Evolutionary conservation across 139 green algal genomes (phyloP), one percentile per base, ranked within the genome.

Genomic region (Haematococcus sp.): DNA sequence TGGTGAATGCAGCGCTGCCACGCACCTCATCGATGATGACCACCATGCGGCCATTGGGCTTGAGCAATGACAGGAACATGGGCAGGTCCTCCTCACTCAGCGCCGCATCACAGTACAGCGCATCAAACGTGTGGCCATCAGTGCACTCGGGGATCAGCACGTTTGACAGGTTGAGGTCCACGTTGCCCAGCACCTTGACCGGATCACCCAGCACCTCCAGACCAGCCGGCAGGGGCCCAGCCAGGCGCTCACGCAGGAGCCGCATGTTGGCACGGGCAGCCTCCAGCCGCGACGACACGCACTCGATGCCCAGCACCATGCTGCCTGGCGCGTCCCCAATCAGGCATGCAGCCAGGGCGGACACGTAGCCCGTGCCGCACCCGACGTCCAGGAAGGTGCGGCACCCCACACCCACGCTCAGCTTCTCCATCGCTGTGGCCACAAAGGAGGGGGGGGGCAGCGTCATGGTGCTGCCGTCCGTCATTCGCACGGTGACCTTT

Each of bases 101-200:
- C 17, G 51, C 69, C 56, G 76, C 82, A 54, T 90, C 85, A 63
- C 85, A 88, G 75, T 87, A 90, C 51, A 90, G 63, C 30, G 76
- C 75, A 58, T 90, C 79, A 63, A 82, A 90, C 25, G 75, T 80
- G 22, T 70, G 34, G 51, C 81, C 81, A 32, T 87, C 74, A 9
- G 79, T 90, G 79, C 81, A 87, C 74, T 90, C 85, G 15, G 85
- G 85, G 34, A 90, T 81, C 9, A 90, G 79, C 25, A 90, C 85
- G 71, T 89, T 89, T 60, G 64, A 74, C 2, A 86, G 70, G 20
- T 33, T 60, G 22, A 86, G 70, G 55, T 82, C 69, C 5, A 78
- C 63, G 7, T 68, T 56, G 30, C 51, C 43, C 3, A 82, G 70
- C 61, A 77, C 60, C 44, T 70, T 13, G n/a, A 35, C 17, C 32